These are phyloP conservation scores for Hypholoma sublateritium DNA, from an alignment of 768 basidiomycete genomes.

Conservation along the genomic window DNA sequence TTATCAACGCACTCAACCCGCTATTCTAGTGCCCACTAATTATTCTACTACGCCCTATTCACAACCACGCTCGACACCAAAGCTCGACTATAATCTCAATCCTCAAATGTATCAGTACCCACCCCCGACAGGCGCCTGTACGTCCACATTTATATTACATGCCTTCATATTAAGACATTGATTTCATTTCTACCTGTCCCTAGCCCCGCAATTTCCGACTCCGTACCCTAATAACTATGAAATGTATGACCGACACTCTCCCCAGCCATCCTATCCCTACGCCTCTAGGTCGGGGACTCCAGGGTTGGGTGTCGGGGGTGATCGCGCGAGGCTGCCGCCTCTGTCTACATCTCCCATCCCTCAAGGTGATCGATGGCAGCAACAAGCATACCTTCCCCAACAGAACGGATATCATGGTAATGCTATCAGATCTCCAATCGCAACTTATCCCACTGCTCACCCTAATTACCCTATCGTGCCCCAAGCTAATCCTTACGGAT, in stretches of 20 bases:
- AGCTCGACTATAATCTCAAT: constrained; percentile 51
- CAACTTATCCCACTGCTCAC: constrained; percentile 59
- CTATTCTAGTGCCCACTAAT: constrained; percentile 59
- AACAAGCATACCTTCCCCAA: constrained; percentile 32
- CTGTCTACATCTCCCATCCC: constrained; percentile 43
- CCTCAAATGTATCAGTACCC: constrained; percentile 42
- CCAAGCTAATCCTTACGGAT: constrained; percentile 39
- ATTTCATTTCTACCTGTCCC: constrained; percentile 25
- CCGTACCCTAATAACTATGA: constrained; percentile 50
- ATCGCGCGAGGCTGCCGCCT: constrained; percentile 58
- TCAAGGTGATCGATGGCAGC: constrained; percentile 51
- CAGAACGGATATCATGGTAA: constrained; percentile 34
- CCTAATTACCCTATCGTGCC: constrained; percentile 40
- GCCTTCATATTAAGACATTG: constrained; percentile 13
- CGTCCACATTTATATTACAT: constrained; percentile 23
- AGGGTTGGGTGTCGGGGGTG: constrained; percentile 45
- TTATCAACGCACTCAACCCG: constrained; percentile 56
- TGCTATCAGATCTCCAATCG: constrained; percentile 63
- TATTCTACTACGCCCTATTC: constrained; percentile 55
- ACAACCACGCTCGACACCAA: constrained; percentile 65
- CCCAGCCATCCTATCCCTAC: constrained; percentile 47
- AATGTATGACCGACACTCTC: constrained; percentile 53
- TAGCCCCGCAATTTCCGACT: constrained; percentile 47
- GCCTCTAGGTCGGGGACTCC: constrained; percentile 49
- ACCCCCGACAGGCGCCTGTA: constrained; percentile 37